Evolutionary conservation across 2,329 filamentous ascomycete genomes (phyloP).

Genomic region (Falciphora oryzae): DNA sequence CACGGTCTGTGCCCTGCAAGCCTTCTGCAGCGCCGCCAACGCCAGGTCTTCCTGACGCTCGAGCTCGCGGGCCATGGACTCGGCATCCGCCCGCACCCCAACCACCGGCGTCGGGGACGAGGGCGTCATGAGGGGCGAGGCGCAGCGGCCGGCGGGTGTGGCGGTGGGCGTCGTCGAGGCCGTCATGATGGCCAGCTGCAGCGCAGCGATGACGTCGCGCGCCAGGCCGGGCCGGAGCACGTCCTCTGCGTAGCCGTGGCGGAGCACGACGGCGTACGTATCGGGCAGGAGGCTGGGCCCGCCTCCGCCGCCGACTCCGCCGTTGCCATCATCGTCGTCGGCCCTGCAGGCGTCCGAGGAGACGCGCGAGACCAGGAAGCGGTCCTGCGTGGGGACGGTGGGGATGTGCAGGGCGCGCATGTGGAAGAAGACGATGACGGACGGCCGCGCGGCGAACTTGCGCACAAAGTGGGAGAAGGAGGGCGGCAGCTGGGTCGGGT

Average conservation of each 20-base stretch:
- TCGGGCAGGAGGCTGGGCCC: constrained; percentile 38
- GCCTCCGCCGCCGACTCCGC: constrained; percentile 12
- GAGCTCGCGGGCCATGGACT: constrained; percentile 19
- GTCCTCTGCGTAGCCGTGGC: constrained; percentile 69
- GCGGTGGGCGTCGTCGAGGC: constrained; percentile 13
- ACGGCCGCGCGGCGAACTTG: constrained; percentile 62
- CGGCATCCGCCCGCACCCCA: constrained; percentile 16
- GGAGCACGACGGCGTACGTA: constrained; percentile 63
- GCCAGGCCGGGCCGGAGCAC: constrained; percentile 60
- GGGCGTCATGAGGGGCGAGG: constrained; percentile 13
- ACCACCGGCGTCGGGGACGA: constrained; percentile 10
- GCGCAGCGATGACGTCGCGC: constrained; percentile 49
- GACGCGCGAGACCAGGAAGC: constrained; percentile 39
- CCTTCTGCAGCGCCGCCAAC: constrained; percentile 36
- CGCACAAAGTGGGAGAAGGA: constrained; percentile 68
- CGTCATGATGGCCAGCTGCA: constrained; percentile 47
- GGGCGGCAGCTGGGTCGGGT: constrained; percentile 47
- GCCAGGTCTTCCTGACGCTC: constrained; percentile 37
- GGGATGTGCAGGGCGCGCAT: constrained; percentile 58
- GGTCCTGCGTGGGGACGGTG: constrained; percentile 41
- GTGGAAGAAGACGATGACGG: constrained; percentile 70
- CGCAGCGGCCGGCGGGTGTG: constrained; percentile 9
- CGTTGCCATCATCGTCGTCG: too few relatives aligned
- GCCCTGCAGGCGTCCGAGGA: constrained; percentile 6
- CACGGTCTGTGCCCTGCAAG: constrained; percentile 42